Evolutionary conservation across 352 stramenopile genomes (phyloP).

Genomic region (Globisporangium carolinianum): DNA sequence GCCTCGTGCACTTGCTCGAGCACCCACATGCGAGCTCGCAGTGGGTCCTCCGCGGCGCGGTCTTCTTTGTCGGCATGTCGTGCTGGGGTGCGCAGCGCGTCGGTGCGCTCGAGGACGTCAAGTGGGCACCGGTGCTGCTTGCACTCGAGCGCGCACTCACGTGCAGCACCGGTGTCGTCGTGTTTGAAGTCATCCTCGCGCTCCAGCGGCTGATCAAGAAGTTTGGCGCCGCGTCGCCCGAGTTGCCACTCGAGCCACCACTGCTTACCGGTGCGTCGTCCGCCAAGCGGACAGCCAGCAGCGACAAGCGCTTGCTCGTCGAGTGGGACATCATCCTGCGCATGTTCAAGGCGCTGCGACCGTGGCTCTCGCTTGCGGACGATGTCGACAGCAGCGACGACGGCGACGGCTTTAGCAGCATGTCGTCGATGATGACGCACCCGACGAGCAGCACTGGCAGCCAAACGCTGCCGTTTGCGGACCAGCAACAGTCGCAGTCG

Average conservation of each 20-base stretch:
- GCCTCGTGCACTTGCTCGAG: conserved; percentile 68
- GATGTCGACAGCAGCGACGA: conserved; percentile 23
- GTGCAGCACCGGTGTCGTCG: conserved; percentile 69
- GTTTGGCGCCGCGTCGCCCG: conserved; percentile 38
- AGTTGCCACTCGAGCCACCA: conserved; percentile 6
- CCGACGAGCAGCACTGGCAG: conserved; percentile 6
- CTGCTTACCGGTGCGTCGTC: no score
- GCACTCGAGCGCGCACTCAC: conserved; percentile 54
- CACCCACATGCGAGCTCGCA: conserved; percentile 45
- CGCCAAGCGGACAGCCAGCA: not conserved
- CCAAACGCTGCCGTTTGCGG: not conserved
- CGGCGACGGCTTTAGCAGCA: conserved; percentile 9
- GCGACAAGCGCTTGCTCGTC: conserved; percentile 39
- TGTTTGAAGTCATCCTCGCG: conserved; percentile 85
- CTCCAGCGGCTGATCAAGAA: conserved; percentile 85
- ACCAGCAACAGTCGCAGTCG: conserved; percentile 11
- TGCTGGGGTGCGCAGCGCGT: conserved; percentile 83
- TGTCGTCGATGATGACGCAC: conserved; percentile 19
- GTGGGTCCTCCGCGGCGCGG: conserved; percentile 71
- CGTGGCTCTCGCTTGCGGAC: conserved; percentile 59
- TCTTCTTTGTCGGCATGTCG: conserved; percentile 88
- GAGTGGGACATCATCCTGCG: conserved; percentile 85
- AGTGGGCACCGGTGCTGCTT: conserved; percentile 65
- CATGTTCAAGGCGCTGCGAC: conserved; percentile 55
- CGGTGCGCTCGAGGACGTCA: conserved; percentile 60